These are phyloP conservation scores for Incumbomyces delicatus DNA, from an alignment of 2,329 filamentous ascomycete species.

Conservation along the genomic window DNA sequence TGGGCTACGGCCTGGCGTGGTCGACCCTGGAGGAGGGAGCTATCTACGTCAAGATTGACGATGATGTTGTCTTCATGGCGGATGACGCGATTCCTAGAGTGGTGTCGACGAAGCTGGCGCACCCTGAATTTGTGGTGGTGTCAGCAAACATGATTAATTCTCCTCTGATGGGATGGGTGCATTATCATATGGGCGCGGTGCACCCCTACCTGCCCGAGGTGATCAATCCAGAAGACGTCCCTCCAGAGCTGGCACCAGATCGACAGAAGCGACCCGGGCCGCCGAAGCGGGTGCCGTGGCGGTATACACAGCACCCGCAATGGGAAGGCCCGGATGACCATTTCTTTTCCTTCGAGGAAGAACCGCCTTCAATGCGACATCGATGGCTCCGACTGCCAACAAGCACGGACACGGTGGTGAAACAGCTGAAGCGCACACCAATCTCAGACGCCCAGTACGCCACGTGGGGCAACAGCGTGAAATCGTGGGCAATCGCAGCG, in stretches of 20 bases:
- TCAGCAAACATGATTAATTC: slow-evolving; percentile 50
- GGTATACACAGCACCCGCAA: slow-evolving; percentile 25
- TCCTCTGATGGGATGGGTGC: slow-evolving; percentile 44
- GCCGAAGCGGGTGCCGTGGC: slow-evolving; percentile 23
- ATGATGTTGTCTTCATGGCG: slow-evolving; percentile 37
- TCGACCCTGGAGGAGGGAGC: slow-evolving; percentile 21
- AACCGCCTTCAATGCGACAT: slow-evolving; percentile 29
- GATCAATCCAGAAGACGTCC: slow-evolving; percentile 14
- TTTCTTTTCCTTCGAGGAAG: slow-evolving; percentile 21
- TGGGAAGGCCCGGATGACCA: slow-evolving; percentile 26
- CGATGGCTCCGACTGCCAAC: slow-evolving; percentile 39
- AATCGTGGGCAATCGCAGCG: slow-evolving; percentile 13
- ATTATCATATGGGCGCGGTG: slow-evolving; percentile 44
- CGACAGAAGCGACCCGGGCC: neutral
- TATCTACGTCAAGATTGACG: slow-evolving; percentile 38
- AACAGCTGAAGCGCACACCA: slow-evolving; percentile 31
- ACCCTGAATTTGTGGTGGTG: slow-evolving; percentile 43
- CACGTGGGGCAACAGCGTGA: slow-evolving; percentile 17
- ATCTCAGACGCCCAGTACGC: slow-evolving; percentile 38
- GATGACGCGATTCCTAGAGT: slow-evolving; percentile 43
- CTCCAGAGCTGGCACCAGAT: slow-evolving; percentile 2
- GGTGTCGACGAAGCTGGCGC: slow-evolving; percentile 42
- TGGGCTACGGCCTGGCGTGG: slow-evolving; percentile 22
- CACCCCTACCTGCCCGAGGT: slow-evolving; percentile 45
- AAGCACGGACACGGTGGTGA: slow-evolving; percentile 20